Base-by-base conservation (phyloP, 352 stramenopile species). In the Globisporangium carolinianum region DNA sequence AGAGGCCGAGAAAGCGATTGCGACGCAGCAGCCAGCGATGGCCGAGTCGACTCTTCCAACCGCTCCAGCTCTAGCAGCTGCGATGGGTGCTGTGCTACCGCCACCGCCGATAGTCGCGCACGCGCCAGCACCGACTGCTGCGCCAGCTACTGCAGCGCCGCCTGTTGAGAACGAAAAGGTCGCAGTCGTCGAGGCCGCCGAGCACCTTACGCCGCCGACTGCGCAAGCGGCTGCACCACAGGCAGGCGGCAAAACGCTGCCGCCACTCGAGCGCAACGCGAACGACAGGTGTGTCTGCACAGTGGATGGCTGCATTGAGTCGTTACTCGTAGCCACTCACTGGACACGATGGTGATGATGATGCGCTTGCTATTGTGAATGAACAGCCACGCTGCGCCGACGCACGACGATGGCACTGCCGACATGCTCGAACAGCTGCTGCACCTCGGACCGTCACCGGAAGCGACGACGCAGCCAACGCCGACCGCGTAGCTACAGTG, bases 161-260 rank as follows among this genome's bases (percentile, higher is more conserved):
- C 0, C 50, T 35, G 35, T 46, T 12, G 54, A 50, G 35, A 62
- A 51, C 24, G 51, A 69, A 15, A 81, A 81, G 41, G 54, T 78
- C 11, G 64, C 67, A 8, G 38, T 55, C 9, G 42, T 77, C 15
- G 51, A 75, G 6, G 52, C 51, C 9, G 67, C 71, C 41, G 72
- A 81, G 47, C 69, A 72, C 35, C 48, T 57, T 18, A 14, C 38
- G 9, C 49, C 57, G 12, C 55, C 47, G 9, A 17, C 17, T 15
- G 7, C n/a, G 17, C 55, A 60, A n/a, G 18, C 18, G 42, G 14
- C 42, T 14, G 17, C 39, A 36, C 12, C 47, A 6, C n/a, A 52
- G 24, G 42, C 32, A 4, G 36, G 42, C 17, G 48, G 4, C n/a
- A 54, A 60, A 47, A 12, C 46, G 24, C 55, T 60, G 0, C 55